Conservation (phyloP, 2,329 filamentous ascomycete genomes). For the Botrytis paeoniae region DNA sequence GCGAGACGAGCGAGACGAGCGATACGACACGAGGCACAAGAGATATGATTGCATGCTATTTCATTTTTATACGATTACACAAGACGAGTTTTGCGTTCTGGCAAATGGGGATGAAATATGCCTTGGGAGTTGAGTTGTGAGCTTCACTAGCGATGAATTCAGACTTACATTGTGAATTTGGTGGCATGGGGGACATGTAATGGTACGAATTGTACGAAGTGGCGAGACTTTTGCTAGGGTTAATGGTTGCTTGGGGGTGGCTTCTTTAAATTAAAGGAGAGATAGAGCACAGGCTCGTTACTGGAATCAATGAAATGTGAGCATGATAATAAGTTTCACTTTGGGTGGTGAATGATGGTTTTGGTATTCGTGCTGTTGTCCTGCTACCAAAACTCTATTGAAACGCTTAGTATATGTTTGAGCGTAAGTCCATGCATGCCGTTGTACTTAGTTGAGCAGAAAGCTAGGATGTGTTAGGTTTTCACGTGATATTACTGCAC, state of each 20-base stretch:
- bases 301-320: neutral
- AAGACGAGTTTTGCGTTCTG: neutral
- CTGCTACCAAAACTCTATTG: neutral
- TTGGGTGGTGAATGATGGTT: neutral
- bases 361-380: neutral
- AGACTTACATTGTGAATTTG: neutral
- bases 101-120: neutral
- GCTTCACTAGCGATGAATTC: neutral
- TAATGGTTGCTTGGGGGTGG: neutral
- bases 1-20: neutral
- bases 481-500: neutral
- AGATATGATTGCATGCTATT: conserved; percentile 3
- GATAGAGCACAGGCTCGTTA: neutral
- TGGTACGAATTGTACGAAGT: neutral
- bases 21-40: neutral
- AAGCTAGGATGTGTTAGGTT: neutral
- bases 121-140: neutral
- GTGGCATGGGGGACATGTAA: neutral
- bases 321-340: neutral
- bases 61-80: neutral
- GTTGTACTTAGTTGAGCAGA: neutral
- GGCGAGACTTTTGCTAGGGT: neutral
- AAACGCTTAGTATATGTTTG: neutral
- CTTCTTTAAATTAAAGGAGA: neutral
- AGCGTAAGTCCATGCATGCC: neutral